Base-by-base conservation (phyloP, 176 grass and related monocot species). In the Eleusine coracana region DNA sequence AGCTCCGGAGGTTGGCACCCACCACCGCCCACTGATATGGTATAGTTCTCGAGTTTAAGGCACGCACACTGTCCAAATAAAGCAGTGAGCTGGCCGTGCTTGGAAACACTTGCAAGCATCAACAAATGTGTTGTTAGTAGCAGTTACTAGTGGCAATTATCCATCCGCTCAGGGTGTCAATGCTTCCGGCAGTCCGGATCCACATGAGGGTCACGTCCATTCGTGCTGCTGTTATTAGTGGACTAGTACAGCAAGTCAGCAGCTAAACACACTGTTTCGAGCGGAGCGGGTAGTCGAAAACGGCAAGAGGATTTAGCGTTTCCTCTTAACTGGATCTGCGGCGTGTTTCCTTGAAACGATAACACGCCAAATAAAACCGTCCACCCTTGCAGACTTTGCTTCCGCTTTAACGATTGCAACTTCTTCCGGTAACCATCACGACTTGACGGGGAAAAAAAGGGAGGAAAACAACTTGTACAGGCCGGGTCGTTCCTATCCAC, bases 31-130 rank as follows among this genome's bases (percentile, higher is more conserved):
- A 21, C 18, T 56, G 52, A 56, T 21, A 49, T 3, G 39, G n/a
- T 18, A n/a, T 12, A 28, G 49, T 80, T 18, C 45, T n/a, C 28
- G 29, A 38, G 45, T 37, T 68, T 50, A 62, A 77, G 54, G n/a
- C 74, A 29, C 9, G 29, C 27, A 16, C 34, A 16, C 34, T 58
- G 54, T 25, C 21, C 38, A 18, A 38, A 10, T 60, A 60, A 25
- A 59, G 21, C 1, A 59, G 56, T 23, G 21, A 59, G 58, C n/a
- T 61, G 7, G n/a, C 14, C 1, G 25, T 5, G n/a, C n/a, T 37
- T n/a, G 62, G 77, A 52, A 25, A 68, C 64, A 68, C 77, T 68
- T 68, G 77, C 77, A 50, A 79, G 76, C 61, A 50, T 51, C 42
- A 15, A 0, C 50, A 37, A 37, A 64, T 1, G 46, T 23, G 0